These are phyloP conservation scores for Wilcoxina mikolae DNA, from an alignment of 495 filamentous ascomycete species.

Conservation along the genomic window DNA sequence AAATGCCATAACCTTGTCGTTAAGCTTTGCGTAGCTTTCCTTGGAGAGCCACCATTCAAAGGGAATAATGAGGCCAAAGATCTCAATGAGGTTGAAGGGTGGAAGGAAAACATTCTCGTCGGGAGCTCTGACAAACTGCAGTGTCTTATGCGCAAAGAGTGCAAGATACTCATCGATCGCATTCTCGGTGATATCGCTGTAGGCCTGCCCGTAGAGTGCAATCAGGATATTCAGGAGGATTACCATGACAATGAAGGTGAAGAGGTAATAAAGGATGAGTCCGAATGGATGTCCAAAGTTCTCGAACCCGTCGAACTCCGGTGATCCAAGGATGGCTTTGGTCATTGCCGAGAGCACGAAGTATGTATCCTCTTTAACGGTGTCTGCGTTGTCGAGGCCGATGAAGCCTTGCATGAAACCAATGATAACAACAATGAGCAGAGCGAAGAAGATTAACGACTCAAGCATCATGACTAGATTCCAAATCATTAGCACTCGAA, in stretches of 20 bases:
- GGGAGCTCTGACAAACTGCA: constrained; percentile 89
- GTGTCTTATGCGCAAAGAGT: constrained; percentile 76
- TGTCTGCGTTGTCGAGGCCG: constrained; percentile 76
- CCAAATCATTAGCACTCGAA: too few species aligned
- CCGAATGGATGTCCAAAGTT: constrained; percentile 62
- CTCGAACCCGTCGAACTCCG: constrained; percentile 81
- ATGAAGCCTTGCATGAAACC: constrained; percentile 92
- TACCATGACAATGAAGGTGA: constrained; percentile 89
- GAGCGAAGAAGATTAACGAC: constrained; percentile 89
- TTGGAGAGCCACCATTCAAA: constrained; percentile 90
- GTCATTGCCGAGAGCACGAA: constrained; percentile 84
- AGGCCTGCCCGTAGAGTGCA: constrained; percentile 89
- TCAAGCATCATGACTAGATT: constrained; percentile 99
- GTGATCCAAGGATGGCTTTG: constrained; percentile 75
- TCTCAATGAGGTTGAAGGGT: constrained; percentile 86
- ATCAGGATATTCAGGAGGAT: constrained; percentile 88
- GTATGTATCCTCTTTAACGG: constrained; percentile 42
- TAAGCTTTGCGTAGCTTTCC: constrained; percentile 54
- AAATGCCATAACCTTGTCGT: constrained; percentile 71
- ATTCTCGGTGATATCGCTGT: constrained; percentile 89
- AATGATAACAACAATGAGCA: constrained; percentile 70
- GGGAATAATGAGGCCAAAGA: constrained; percentile 60
- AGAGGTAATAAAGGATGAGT: constrained; percentile 83
- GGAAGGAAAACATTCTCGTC: constrained; percentile 97
- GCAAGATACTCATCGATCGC: constrained; percentile 91